Percentiles rank a stretch among this genome's conserved stretches.
Evolutionary conservation across 2,329 filamentous ascomycete species (phyloP).

Genomic region (Coleophoma eucalyptorum): DNA sequence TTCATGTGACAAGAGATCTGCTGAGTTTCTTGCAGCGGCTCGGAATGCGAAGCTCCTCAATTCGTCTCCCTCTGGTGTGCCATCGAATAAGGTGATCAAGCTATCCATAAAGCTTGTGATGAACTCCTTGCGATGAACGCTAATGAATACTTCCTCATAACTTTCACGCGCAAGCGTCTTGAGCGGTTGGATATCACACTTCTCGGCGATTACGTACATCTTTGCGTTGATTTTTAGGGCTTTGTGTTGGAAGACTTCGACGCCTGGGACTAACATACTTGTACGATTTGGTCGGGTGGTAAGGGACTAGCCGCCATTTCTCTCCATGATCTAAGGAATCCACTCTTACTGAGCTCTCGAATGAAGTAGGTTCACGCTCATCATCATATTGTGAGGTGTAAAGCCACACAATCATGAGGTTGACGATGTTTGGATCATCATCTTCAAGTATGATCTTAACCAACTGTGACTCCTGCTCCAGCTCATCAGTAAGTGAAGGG

Average conservation of each 20-base stretch:
- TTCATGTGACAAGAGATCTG: too few species aligned
- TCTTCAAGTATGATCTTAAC: slow-evolving; percentile 51
- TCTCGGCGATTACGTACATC: slow-evolving; percentile 16
- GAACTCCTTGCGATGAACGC: too few species aligned
- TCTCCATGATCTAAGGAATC: neutral
- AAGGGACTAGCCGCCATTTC: too few species aligned
- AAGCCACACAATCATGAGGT: slow-evolving; percentile 74
- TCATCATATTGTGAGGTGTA: slow-evolving; percentile 70
- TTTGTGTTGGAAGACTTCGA: neutral
- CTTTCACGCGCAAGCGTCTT: slow-evolving; percentile 11
- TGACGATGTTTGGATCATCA: slow-evolving; percentile 67
- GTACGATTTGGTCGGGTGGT: too few species aligned
- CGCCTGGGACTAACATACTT: neutral
- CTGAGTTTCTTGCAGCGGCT: too few species aligned
- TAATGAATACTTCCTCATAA: neutral
- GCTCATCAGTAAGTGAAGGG: neutral
- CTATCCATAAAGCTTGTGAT: too few species aligned
- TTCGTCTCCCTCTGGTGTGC: too few species aligned
- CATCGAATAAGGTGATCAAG: too few species aligned
- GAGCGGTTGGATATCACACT: slow-evolving; percentile 12
- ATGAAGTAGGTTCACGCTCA: neutral
- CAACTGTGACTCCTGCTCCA: slow-evolving; percentile 6
- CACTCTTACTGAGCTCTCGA: neutral
- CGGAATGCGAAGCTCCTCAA: too few species aligned
- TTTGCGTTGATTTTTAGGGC: slow-evolving; percentile 9